Evolutionary conservation across 306 rosid species (phyloP), one percentile per base, ranked within the genome.

Genomic region (Sechiopsis laciniata): DNA sequence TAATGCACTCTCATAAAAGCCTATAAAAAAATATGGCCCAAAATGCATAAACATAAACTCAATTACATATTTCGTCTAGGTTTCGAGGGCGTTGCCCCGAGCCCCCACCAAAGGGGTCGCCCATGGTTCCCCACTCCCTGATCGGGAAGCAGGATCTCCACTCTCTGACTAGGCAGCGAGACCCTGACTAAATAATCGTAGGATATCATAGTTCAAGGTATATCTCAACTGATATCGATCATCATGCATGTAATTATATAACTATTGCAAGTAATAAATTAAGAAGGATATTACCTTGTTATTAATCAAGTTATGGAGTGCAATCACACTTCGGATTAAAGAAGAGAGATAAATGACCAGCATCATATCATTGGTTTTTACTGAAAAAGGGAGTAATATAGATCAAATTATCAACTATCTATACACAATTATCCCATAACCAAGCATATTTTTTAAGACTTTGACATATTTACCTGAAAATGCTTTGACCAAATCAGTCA

Each of bases 361-460:
- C 88, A 85, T 84, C 92, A 88, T 85, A 78, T 85, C 92, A 72
- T 82, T 88, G 71, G 87, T 84, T 80, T 85, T 82, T 17, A 88
- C 92, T 85, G 87, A 83, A 72, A 61, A 60, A 51, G n/a, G 71
- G 17, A 54, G 55, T 15, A 19, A 37, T 15, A 13, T 62, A 54
- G 6, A 77, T 60, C 22, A 52, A 32, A 14, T 9, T 48, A 48
- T 48, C 4, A 50, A 50, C 45, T 14, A 26, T 19, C 45, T 6
- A 13, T 54, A 16, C 8, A 16, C 15, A 19, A 55, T 9, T 15
- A 35, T 59, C 40, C 21, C 55, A 50, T n/a, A 12, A 16, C 29
- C 16, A 32, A 32, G 37, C 37, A 32, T 32, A 32, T 32, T 32
- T 26, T 26, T 32, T 2, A 32, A 32, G 16, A 22, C 17, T 55